Conservation (phyloP, 208 protist genomes). For the Acanthamoeba castellanii region DNA sequence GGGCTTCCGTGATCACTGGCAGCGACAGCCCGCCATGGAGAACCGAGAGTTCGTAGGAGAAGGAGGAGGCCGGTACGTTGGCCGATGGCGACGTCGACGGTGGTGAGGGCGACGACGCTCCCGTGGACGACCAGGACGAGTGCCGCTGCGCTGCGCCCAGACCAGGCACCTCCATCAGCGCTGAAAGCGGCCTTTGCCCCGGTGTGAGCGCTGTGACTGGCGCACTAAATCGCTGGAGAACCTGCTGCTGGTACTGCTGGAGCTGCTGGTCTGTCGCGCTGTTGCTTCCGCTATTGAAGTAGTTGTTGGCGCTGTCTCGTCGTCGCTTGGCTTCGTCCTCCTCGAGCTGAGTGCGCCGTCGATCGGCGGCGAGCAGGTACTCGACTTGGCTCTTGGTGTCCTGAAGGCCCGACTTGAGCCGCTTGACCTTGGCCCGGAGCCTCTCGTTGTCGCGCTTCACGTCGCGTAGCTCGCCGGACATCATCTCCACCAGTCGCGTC, state of each 20-base stretch:
- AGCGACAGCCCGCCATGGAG: not conserved
- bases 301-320: not conserved
- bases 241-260: not conserved
- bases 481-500: slow-evolving; percentile 6
- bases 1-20: not conserved
- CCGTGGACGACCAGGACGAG: too few species aligned
- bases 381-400: not conserved
- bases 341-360: not conserved
- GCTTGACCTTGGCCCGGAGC: slow-evolving; percentile 17
- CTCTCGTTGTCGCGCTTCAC: not conserved
- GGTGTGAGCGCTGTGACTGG: not conserved
- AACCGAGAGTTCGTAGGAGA: not conserved
- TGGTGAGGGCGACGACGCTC: not conserved
- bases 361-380: not conserved
- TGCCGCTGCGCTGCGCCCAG: too few species aligned
- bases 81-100: too few species aligned
- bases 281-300: not conserved
- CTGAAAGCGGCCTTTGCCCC: not conserved
- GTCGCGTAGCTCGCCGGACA: not conserved
- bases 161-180: not conserved
- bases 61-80: not conserved
- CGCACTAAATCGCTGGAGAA: not conserved
- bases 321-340: not conserved
- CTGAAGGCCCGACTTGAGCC: not conserved
- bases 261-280: not conserved